Percentiles rank a stretch among this genome's conserved stretches.
These are phyloP conservation scores for Chrysoporthe puriensis DNA, from an alignment of 2,329 filamentous ascomycete species.

Conservation along the genomic window DNA sequence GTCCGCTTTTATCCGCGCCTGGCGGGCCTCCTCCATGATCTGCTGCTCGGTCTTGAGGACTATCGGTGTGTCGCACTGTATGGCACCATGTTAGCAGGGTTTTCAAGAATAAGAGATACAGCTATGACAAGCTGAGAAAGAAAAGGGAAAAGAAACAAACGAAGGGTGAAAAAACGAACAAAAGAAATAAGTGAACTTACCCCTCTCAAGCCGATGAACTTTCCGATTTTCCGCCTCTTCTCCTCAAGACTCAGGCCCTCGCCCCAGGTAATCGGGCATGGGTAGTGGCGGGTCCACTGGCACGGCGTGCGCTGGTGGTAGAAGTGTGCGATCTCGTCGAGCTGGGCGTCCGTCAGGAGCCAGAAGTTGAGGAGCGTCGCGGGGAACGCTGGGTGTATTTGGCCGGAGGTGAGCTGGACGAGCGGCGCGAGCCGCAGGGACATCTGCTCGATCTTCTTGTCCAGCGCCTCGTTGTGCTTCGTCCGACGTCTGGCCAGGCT, in stretches of 20 bases:
- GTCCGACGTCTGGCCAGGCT: constrained; percentile 44
- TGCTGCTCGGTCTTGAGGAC: constrained; percentile 50
- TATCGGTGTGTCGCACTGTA: constrained; percentile 29
- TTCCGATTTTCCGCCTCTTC: constrained; percentile 72
- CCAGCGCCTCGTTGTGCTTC: constrained; percentile 55
- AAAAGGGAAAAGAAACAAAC: background rate
- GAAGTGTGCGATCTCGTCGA: constrained; percentile 71
- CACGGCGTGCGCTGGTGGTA: constrained; percentile 71
- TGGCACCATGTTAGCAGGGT: constrained; percentile 1
- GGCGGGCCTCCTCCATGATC: constrained; percentile 48
- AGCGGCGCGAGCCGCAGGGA: constrained; percentile 68
- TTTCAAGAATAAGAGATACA: background rate
- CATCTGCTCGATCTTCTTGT: constrained; percentile 67
- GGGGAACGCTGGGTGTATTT: constrained; percentile 69
- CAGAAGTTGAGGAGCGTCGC: constrained; percentile 70
- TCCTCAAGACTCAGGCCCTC: constrained; percentile 59
- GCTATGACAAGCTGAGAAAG: background rate
- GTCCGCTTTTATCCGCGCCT: constrained; percentile 44
- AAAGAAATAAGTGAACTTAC: constrained; percentile 16
- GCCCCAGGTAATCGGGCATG: constrained; percentile 68
- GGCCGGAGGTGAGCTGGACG: constrained; percentile 63
- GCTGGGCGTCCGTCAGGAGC: constrained; percentile 71
- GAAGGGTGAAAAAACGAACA: background rate
- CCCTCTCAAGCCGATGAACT: constrained; percentile 74
- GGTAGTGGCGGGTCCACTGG: constrained; percentile 63